Evolutionary conservation across 192 early-diverging fungal species (phyloP).

Genomic region (Powellomyces hirtus): DNA sequence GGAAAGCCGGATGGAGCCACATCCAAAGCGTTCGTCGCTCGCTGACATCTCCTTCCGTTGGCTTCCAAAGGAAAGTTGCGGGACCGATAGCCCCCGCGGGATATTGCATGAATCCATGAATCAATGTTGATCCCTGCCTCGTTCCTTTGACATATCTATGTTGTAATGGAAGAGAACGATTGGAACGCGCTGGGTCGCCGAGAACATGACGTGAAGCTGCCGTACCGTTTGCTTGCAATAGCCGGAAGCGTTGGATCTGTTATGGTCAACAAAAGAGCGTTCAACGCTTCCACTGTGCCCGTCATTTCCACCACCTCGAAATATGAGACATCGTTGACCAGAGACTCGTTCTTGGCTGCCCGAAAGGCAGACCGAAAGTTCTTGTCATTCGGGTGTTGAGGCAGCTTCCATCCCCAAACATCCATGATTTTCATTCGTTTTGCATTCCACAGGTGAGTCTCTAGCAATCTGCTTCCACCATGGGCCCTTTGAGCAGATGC

Average conservation of each 20-base stretch:
- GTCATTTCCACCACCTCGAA: constrained; percentile 66
- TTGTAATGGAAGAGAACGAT: background rate
- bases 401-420: constrained; percentile 76
- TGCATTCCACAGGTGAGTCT: constrained; percentile 98
- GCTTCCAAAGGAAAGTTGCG: constrained; percentile 37
- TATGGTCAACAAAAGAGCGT: constrained; percentile 48
- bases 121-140: constrained; percentile 50
- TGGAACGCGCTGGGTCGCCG: background rate
- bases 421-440: constrained; percentile 95
- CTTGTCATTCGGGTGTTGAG: constrained; percentile 84
- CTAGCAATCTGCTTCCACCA: constrained; percentile 78
- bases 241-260: constrained; percentile 56
- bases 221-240: constrained; percentile 18
- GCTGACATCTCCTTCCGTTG: background rate
- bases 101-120: constrained; percentile 54
- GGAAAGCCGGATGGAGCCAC: constrained; percentile 30
- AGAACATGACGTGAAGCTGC: background rate
- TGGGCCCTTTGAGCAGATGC: background rate
- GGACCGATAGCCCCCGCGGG: constrained; percentile 70
- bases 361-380: constrained; percentile 72
- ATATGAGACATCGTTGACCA: constrained; percentile 87
- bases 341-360: constrained; percentile 70
- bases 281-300: constrained; percentile 52
- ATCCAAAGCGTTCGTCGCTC: constrained; percentile 18
- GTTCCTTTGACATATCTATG: constrained; percentile 61